A percentile compares a stretch with the other conserved stretches of the same genome.
Conservation (phyloP, 257 asterid genomes). For the Ligustrum vulgare region DNA sequence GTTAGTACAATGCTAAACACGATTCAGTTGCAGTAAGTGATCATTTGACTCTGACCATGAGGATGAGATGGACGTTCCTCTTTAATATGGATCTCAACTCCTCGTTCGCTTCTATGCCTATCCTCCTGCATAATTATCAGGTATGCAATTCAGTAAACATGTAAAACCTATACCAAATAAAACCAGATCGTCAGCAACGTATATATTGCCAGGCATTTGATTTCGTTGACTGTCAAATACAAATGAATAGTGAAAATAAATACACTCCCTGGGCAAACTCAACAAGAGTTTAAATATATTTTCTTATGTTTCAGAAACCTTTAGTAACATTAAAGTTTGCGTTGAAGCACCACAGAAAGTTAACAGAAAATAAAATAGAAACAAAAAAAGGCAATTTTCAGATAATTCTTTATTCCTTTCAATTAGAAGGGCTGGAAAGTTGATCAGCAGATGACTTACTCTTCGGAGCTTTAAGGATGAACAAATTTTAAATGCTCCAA, state of each 20-base stretch:
- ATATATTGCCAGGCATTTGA: neutral
- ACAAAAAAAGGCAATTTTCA: neutral
- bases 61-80: conserved; percentile 78
- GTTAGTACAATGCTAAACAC: neutral
- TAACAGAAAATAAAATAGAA: neutral
- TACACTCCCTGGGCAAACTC: neutral
- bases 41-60: conserved; percentile 79
- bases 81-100: conserved; percentile 84
- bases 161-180: neutral
- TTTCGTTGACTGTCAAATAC: neutral
- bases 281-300: neutral
- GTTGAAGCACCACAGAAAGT: neutral
- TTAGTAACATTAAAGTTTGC: neutral
- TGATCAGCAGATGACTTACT: conserved; percentile 5
- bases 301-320: neutral
- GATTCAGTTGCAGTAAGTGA: conserved; percentile 3
- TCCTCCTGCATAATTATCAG: conserved; percentile 56
- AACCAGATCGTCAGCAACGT: neutral
- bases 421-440: neutral
- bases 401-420: neutral
- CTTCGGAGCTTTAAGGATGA: neutral
- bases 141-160: neutral
- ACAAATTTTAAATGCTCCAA: neutral
- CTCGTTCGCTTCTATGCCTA: conserved; percentile 91
- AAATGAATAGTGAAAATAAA: neutral